Base-by-base conservation (phyloP, 176 grass and related monocot genomes). In the Rhynchospora tenuis region DNA sequence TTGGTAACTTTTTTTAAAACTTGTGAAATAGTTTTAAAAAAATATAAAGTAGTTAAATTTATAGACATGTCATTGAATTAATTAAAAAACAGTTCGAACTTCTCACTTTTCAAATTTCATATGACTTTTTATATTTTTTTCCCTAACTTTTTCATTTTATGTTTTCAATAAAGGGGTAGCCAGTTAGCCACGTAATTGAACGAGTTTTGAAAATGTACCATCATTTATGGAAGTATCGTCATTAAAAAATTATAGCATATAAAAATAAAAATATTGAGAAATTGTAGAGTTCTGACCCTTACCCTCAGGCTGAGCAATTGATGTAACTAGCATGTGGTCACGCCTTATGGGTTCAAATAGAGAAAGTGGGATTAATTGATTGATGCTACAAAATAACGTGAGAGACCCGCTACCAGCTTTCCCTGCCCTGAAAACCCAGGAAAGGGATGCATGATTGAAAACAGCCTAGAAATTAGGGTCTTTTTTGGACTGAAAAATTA, bases 331-430 rank as follows among this genome's bases (percentile, higher is more conserved):
- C 52, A 64, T n/a, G 31, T 2, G 16, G 46, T 42, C 33, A 82
- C 14, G 5, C 9, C 17, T 54, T 19, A 51, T 51, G 80, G 38
- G 42, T 48, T 43, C 78, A 44, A 65, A n/a, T 8, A 17, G 31
- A 67, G 16, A 70, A 38, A 43, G 69, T 74, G 31, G 14, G 5
- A 77, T 75, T 74, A 38, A 42, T 38, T 66, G 31, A 68, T 2
- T 67, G 15, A 38, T 52, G 11, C 46, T 16, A 15, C 10, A 26
- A 44, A 52, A 67, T 27, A 51, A 50, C 80, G 60, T 67, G 0
- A 82, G 44, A 82, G 80, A 82, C 44, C 61, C 80, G 61, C 52
- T 12, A 82, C 52, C 26, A 29, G n/a, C 14, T 52, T 80, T 15
- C 4, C n/a, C 20, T 44, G 28, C 20, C 3, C 20, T 5, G 3